These are phyloP conservation scores for Lyophyllum atratum DNA, from an alignment of 768 basidiomycete genomes.

Conservation along the genomic window DNA sequence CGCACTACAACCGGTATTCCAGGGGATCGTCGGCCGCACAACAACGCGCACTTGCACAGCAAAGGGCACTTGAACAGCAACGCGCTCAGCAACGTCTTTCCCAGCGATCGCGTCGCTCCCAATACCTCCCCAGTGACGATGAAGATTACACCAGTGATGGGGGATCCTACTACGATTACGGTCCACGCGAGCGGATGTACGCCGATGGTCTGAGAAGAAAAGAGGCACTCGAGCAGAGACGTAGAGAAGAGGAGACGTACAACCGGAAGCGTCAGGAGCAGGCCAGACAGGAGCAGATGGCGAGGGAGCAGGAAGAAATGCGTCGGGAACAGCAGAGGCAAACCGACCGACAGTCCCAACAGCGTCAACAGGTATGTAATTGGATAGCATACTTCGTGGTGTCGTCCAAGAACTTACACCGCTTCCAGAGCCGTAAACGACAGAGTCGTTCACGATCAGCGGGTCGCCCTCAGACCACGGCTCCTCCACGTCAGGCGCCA, in stretches of 20 bases:
- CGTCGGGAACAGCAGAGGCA: conserved; percentile 14
- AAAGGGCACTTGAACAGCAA: conserved; percentile 24
- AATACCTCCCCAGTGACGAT: conserved; percentile 39
- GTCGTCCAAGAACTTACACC: not conserved
- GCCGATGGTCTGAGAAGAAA: conserved; percentile 32
- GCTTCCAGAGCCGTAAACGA: not conserved
- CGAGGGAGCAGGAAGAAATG: conserved; percentile 8
- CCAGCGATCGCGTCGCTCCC: conserved; percentile 33
- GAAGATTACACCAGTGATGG: conserved; percentile 31
- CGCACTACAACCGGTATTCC: conserved; percentile 28
- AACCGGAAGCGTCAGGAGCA: conserved; percentile 13
- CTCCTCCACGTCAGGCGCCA: not conserved
- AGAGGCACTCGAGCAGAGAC: conserved; percentile 27
- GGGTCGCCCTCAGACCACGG: not conserved
- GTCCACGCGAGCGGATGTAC: conserved; percentile 33
- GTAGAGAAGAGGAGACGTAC: conserved; percentile 18
- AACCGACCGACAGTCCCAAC: conserved; percentile 10
- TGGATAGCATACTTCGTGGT: not conserved
- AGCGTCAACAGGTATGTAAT: conserved; percentile 13
- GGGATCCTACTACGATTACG: conserved; percentile 30
- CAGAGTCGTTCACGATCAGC: not conserved
- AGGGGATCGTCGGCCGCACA: conserved; percentile 12
- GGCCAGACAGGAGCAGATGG: conserved; percentile 10
- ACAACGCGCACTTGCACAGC: conserved; percentile 16
- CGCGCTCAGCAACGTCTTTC: conserved; percentile 24